Base-by-base conservation (phyloP, 345 rosid genomes). In the Citrus australasica region DNA sequence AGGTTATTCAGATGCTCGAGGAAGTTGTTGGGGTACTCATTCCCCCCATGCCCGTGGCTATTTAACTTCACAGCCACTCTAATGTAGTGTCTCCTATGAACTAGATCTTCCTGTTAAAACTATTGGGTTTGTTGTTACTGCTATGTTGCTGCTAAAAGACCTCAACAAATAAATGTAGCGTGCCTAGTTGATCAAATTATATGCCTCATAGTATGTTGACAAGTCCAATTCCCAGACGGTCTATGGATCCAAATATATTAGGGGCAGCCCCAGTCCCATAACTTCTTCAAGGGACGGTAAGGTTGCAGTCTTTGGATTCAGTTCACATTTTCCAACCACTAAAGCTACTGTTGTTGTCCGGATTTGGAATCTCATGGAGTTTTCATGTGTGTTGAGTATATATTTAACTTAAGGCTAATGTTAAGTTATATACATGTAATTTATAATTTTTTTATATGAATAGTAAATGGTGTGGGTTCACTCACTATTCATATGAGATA, bases 361-460 rank as follows among this genome's bases (percentile, higher is more conserved):
- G 17, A 46, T 46, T 46, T 46, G 51, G 51, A 46, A 13, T 46
- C 51, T 46, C 51, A 46, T 46, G 13, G 51, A 4, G 48, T 42
- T 46, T 46, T 9, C 3, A 40, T 0, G 1, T 2, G 13, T 2
- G 13, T 40, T 32, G 33, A 32, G 46, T 40, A 4, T 40, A 1
- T 42, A 42, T 42, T 42, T 42, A 42, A 10, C 0, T 25, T 25
- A 25, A 25, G 27, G 27, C 27, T 25, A 25, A 25, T 25, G 27
- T 1, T 25, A 25, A 25, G 27, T 25, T 30, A 30, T 0, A 30
- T 30, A 30, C 0, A 3, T 30, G 4, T 30, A 30, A 30, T 0
- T 30, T 30, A 30, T 0, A 30, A 30, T 0, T 0, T 0, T 30
- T 0, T 30, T 0, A 30, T 0, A 30, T 30, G 0, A 30, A 30